These are phyloP conservation scores for Tetracladium marchalianum DNA, from an alignment of 495 filamentous ascomycete species.

Conservation along the genomic window DNA sequence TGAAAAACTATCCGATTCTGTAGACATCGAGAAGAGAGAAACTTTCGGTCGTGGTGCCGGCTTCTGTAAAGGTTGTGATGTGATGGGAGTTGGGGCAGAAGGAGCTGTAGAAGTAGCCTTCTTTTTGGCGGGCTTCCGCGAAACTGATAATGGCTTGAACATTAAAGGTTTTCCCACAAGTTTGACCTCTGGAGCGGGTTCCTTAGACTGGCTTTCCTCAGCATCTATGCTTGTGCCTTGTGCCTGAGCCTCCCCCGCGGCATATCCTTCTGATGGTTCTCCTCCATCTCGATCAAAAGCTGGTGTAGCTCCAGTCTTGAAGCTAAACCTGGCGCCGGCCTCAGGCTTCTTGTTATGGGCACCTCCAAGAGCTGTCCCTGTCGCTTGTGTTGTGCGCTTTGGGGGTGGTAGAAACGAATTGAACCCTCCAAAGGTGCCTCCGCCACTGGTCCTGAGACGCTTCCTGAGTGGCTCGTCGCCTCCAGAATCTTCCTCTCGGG, in stretches of 20 bases:
- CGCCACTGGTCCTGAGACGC: conserved; percentile 47
- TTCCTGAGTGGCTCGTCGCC: conserved; percentile 62
- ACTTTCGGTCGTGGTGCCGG: conserved; percentile 36
- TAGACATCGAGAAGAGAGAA: conserved; percentile 51
- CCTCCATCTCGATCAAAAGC: conserved; percentile 39
- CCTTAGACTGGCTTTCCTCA: conserved; percentile 22
- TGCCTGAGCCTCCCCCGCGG: too few relatives aligned
- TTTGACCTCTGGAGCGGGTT: conserved; percentile 50
- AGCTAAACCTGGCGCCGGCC: conserved; percentile 41
- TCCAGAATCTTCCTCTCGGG: conserved; percentile 25
- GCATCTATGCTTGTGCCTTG: too few relatives aligned
- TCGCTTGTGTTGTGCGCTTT: conserved; percentile 43
- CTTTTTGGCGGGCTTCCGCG: conserved; percentile 60
- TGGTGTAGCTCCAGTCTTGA: conserved; percentile 72
- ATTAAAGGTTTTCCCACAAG: conserved; percentile 68
- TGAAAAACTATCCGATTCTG: conserved; percentile 19
- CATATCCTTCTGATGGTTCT: too few relatives aligned
- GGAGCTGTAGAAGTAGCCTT: conserved; percentile 21
- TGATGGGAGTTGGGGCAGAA: conserved; percentile 1
- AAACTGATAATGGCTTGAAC: conserved; percentile 82
- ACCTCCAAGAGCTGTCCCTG: conserved; percentile 27
- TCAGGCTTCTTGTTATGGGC: conserved; percentile 10
- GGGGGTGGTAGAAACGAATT: conserved; percentile 82
- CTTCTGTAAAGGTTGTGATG: conserved; percentile 11
- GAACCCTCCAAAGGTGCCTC: conserved; percentile 61